Base-by-base conservation (phyloP, 1,284 basidiomycete species). In the Malassezia brasiliensis region DNA sequence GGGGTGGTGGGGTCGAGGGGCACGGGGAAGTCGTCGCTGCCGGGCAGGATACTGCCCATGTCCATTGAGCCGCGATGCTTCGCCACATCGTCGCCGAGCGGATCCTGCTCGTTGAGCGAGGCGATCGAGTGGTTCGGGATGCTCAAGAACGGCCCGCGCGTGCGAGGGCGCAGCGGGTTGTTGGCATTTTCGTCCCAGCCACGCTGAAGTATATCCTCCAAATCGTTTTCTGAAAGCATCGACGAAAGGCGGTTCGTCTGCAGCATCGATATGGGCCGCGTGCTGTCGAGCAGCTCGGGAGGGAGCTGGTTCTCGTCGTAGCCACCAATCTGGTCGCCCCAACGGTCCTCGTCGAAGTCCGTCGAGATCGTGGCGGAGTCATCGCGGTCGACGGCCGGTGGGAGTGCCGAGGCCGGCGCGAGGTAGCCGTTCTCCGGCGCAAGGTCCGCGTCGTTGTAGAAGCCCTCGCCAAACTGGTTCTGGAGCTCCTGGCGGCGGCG, bases 311-410 rank as follows among this genome's bases (percentile, higher is more conserved):
- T 57, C 25, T 57, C 55, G 50, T 59, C 57, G 53, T 75, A 75
- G 10, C 59, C 66, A 19, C 78, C 78, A 44, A 79, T 77, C 56
- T 79, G 77, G n/a, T 68, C 74, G 46, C 78, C 89, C 90, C 90
- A 96, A 41, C 87, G 83, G 74, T 98, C 93, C 39, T 93, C 90
- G 47, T 96, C 90, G 75, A 54, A 68, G 70, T 62, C 66, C n/a
- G 52, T 49, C 19, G 61, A 40, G 15, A 54, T 44, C 40, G 63
- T 63, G 35, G 60, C 58, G 41, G 59, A 62, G 3, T 60, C 58
- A 5, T 61, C 56, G 40, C 59, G 61, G 36, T 59, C 9, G 46
- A 56, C 32, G 60, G 34, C 19, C 37, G 48, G 42, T 2, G n/a
- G 30, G 8, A 40, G 37, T 3, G 34, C n/a, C 15, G 11, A 7